Evolutionary conservation across 805 yeast genomes (phyloP).

Genomic region (Wickerhamiella lipophila): DNA sequence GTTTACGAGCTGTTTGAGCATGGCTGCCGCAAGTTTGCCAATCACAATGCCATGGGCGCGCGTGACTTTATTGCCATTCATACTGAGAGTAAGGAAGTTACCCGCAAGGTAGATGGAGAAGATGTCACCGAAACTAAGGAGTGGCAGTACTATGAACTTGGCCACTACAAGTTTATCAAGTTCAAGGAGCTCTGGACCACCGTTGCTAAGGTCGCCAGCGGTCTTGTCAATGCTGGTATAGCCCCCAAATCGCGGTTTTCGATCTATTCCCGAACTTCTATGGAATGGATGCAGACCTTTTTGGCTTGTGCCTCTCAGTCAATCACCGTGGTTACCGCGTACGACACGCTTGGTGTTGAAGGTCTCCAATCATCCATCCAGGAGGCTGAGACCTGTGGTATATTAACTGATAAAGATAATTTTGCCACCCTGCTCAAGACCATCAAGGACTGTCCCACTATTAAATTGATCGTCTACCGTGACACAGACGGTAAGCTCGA

Average conservation of each 20-base stretch:
- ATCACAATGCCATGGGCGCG: constrained; percentile 54
- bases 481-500: constrained; percentile 42
- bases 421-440: constrained; percentile 59
- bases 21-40: constrained; percentile 45
- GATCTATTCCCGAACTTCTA: constrained; percentile 78
- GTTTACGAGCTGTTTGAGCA: constrained; percentile 58
- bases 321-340: constrained; percentile 87
- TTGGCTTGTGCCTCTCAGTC: constrained; percentile 65
- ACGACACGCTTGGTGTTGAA: constrained; percentile 30
- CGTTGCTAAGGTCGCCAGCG: constrained; percentile 52
- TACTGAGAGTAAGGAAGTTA: constrained; percentile 59
- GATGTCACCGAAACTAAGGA: constrained; percentile 60
- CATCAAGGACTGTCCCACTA: constrained; percentile 41
- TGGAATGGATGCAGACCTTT: constrained; percentile 80
- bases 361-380: constrained; percentile 66
- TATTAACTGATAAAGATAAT: constrained; percentile 74
- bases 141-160: constrained; percentile 76
- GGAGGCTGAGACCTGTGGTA: constrained; percentile 65
- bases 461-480: constrained; percentile 60
- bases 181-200: constrained; percentile 43
- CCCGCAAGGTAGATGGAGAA: constrained; percentile 68
- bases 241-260: constrained; percentile 55
- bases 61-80: constrained; percentile 65
- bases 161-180: constrained; percentile 55
- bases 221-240: constrained; percentile 62